Conservation (phyloP, 441 rosid genomes). For the Adansonia rubrostipa region DNA sequence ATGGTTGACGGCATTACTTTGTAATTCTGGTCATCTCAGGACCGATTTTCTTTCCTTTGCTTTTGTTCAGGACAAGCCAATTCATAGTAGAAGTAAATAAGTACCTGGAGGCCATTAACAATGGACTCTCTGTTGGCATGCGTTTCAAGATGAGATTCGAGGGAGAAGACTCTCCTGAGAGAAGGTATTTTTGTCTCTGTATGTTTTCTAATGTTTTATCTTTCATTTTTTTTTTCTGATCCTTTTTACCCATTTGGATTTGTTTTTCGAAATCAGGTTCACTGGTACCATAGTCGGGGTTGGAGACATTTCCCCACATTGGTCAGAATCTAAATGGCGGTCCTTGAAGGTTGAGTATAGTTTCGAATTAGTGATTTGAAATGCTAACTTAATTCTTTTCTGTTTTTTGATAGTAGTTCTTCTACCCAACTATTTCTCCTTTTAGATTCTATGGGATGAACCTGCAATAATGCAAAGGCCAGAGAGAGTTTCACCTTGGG, state of each 20-base stretch:
- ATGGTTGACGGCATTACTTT: neutral
- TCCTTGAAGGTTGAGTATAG: conserved; percentile 64
- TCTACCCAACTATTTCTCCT: neutral
- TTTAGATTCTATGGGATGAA: conserved; percentile 94
- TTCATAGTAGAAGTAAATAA: conserved; percentile 80
- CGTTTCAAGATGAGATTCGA: conserved; percentile 97
- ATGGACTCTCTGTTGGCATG: conserved; percentile 72
- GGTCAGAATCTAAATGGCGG: conserved; percentile 86
- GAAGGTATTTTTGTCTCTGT: conserved; percentile 50
- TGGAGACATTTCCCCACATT: conserved; percentile 68
- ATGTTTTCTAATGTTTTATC: neutral
- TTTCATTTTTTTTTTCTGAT: neutral
- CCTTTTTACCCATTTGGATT: conserved; percentile 19
- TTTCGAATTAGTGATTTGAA: conserved; percentile 23
- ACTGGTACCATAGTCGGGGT: conserved; percentile 77
- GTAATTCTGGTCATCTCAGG: neutral
- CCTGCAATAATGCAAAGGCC: conserved; percentile 73
- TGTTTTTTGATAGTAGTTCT: conserved; percentile 26
- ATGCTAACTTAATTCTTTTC: conserved; percentile 18
- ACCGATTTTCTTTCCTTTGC: conserved; percentile 15
- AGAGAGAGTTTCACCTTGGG: conserved; percentile 94
- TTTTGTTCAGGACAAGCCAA: conserved; percentile 69
- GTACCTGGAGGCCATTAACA: conserved; percentile 60
- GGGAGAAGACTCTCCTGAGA: conserved; percentile 92
- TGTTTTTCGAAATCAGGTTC: conserved; percentile 50